Evolutionary conservation across 108 stramenopile species (phyloP).

Genomic region (Cyclotella distinguenda): DNA sequence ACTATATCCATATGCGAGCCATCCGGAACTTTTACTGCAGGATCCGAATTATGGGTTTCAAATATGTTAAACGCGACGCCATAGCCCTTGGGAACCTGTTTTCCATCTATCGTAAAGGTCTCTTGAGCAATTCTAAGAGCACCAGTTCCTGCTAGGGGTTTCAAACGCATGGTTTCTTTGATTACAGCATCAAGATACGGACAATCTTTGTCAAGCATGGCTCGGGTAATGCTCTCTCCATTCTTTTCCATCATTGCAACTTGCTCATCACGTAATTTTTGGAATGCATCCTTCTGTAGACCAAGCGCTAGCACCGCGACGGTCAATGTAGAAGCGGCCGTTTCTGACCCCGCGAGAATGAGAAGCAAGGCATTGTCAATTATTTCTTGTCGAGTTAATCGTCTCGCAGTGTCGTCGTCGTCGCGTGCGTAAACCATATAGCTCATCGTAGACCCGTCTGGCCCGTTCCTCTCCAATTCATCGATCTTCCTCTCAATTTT

Average conservation of each 20-base stretch:
- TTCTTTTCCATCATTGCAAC: conserved; percentile 24
- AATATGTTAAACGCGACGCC: conserved; percentile 38
- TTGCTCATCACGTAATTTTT: conserved; percentile 57
- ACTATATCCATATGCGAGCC: conserved; percentile 52
- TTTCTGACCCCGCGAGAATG: conserved; percentile 55
- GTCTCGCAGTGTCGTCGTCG: conserved; percentile 29
- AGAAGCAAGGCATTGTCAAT: conserved; percentile 53
- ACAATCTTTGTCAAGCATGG: conserved; percentile 50
- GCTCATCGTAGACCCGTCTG: conserved; percentile 51
- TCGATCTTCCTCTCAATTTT: conserved; percentile 52
- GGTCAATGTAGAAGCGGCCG: conserved; percentile 50
- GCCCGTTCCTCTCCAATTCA: conserved; percentile 39
- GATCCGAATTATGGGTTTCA: conserved; percentile 46
- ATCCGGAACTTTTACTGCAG: conserved; percentile 20
- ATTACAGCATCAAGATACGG: conserved; percentile 52
- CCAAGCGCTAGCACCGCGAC: conserved; percentile 42
- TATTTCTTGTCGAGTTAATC: conserved; percentile 37
- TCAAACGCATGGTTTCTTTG: conserved; percentile 50
- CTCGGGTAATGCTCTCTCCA: conserved; percentile 28
- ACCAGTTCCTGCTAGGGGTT: conserved; percentile 42
- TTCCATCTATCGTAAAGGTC: conserved; percentile 50
- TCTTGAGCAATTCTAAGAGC: conserved; percentile 29
- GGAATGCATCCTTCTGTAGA: conserved; percentile 45
- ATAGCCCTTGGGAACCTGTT: conserved; percentile 54
- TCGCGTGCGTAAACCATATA: conserved; percentile 57